Evolutionary conservation across 2,329 filamentous ascomycete species (phyloP), one percentile per base, ranked within the genome.

Genomic region (Cytospora schulzeri): DNA sequence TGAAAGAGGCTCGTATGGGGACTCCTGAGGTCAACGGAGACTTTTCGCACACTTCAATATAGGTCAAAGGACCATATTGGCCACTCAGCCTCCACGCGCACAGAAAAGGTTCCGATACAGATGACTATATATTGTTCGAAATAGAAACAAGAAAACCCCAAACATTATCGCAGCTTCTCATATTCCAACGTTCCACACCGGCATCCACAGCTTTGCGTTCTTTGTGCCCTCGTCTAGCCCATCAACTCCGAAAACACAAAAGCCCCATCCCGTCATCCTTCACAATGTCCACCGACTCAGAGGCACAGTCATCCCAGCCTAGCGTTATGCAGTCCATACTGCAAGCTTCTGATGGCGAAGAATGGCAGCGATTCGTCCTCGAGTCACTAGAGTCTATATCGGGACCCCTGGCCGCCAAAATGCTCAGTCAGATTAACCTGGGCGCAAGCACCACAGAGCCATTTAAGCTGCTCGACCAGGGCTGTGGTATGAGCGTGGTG

Each of bases 401-500:
- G 56, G 56, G 54, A 0, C 71, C 71, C 1, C 67, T 73, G 5
- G 72, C 69, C 5, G 19, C 29, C 14, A 65, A 58, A 19, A 45
- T 74, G 67, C 72, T 79, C 29, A 60, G 62, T 22, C 72, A 77
- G 66, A 76, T 74, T 38, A 73, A 73, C 1, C 68, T 77, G 19
- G 65, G 68, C 57, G 52, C 65, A 5, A 62, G 65, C 17, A 70
- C 69, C 2, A 64, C 59, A 12, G 66, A 66, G 7, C 77, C 79
- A 0, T 73, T 82, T 56, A 56, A 58, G 3, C 68, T 86, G 28
- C 70, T 87, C 14, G 85, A 87, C 64, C 80, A 79, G 67, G 83
- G 81, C 8, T 86, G 84, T 62, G 84, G 84, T 0, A 76, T 77
- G 4, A 85, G 83, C 0, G 76, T 83, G 19, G 74, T 85, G 15